Percentiles rank a stretch among this genome's conserved stretches.
phyloP scores from a whole-genome alignment of 495 filamentous ascomycete species.

The Penicillium parvum region DNA sequence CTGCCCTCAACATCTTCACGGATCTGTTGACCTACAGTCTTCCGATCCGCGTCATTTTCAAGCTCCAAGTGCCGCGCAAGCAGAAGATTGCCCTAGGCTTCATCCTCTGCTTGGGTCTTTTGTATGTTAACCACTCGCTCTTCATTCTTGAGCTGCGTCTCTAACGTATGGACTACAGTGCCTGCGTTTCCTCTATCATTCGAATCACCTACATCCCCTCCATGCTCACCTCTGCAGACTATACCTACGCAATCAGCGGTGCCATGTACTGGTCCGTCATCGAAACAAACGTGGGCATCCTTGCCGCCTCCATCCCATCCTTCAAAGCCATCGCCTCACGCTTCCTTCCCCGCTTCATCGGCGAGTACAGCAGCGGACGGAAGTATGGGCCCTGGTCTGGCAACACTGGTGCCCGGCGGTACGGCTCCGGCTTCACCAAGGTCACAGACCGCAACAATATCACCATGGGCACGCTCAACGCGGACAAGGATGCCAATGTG shows the following conservation, averaged over 20 bases:
- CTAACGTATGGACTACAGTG: conserved; percentile 17
- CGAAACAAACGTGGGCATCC: conserved; percentile 41
- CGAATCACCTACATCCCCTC: conserved; percentile 39
- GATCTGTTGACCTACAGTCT: conserved; percentile 51
- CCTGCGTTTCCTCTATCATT: conserved; percentile 40
- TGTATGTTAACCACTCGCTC: conserved; percentile 24
- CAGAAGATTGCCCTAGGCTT: conserved; percentile 30
- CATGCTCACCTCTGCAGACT: conserved; percentile 34
- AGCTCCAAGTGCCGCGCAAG: conserved; percentile 33
- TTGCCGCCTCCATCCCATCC: conserved; percentile 39
- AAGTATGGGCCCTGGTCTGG: conserved; percentile 28
- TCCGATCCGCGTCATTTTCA: conserved; percentile 35
- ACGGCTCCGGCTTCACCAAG: conserved; percentile 31
- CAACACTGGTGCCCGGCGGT: conserved; percentile 14
- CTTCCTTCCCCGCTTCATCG: conserved; percentile 37
- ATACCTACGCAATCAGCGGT: conserved; percentile 36
- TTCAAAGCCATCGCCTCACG: conserved; percentile 42
- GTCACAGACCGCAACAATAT: conserved; percentile 22
- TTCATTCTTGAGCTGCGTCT: background rate
- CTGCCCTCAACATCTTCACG: conserved; percentile 48
- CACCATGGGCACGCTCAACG: conserved; percentile 16
- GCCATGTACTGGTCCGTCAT: conserved; percentile 46
- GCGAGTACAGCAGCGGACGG: conserved; percentile 33
- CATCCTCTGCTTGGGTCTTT: conserved; percentile 40
- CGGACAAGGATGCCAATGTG: conserved; percentile 12